phyloP scores from a whole-genome alignment of 2,329 filamentous ascomycete genomes.

The Trichoderma oligosporum region DNA sequence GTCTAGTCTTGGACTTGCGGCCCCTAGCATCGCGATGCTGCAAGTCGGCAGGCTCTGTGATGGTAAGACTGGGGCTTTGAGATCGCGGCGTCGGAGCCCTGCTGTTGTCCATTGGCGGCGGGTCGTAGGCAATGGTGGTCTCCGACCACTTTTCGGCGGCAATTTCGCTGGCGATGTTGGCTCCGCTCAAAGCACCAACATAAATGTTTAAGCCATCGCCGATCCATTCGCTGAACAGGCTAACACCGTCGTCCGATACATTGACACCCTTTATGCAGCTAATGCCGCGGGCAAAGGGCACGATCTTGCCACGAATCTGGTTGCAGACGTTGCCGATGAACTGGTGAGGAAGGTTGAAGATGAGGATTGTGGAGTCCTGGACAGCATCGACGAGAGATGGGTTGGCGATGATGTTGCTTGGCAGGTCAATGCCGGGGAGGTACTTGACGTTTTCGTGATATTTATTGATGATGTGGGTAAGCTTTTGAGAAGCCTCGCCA shows the following conservation, averaged over 20 bases:
- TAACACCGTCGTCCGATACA: slow-evolving; percentile 79
- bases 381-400: slow-evolving; percentile 77
- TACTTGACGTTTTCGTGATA: slow-evolving; percentile 98
- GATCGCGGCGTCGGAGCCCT: slow-evolving; percentile 58
- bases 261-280: slow-evolving; percentile 98
- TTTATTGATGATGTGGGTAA: slow-evolving; percentile 86
- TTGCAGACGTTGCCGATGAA: slow-evolving; percentile 87
- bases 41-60: slow-evolving; percentile 52
- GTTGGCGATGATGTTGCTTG: slow-evolving; percentile 78
- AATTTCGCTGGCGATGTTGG: slow-evolving; percentile 94
- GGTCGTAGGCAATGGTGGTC: slow-evolving; percentile 94
- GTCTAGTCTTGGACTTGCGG: slow-evolving; percentile 61
- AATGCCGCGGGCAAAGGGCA: slow-evolving; percentile 88
- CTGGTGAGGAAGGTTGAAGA: slow-evolving; percentile 96
- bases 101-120: slow-evolving; percentile 77
- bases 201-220: slow-evolving; percentile 90
- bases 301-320: slow-evolving; percentile 79
- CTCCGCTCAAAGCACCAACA: slow-evolving; percentile 89
- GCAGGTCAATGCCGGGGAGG: slow-evolving; percentile 81
- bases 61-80: slow-evolving; percentile 46
- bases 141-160: slow-evolving; percentile 95
- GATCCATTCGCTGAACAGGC: slow-evolving; percentile 92
- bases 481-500: slow-evolving; percentile 70
- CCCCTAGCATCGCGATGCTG: slow-evolving; percentile 68
- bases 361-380: slow-evolving; percentile 76